Conservation (phyloP, 768 basidiomycete genomes). For the Pisolithus marmoratus region DNA sequence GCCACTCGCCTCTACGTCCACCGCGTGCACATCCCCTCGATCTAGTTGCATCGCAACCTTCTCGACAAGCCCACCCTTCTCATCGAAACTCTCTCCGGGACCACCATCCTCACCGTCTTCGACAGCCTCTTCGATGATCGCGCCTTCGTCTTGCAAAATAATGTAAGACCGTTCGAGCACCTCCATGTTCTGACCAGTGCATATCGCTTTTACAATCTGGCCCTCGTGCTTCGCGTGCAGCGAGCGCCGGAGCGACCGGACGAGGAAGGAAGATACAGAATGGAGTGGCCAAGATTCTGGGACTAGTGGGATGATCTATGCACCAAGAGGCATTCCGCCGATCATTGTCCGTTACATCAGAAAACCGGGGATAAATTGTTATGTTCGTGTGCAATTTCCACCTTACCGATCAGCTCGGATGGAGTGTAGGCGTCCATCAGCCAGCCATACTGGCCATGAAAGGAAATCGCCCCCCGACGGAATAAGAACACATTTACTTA, state of each 20-base stretch:
- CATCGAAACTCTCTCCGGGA: conserved; percentile 30
- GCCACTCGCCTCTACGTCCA: conserved; percentile 13
- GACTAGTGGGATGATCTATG: conserved; percentile 59
- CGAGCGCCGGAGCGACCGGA: conserved; percentile 71
- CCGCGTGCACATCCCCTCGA: conserved; percentile 4
- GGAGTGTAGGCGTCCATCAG: not conserved
- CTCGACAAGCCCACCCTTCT: conserved; percentile 35
- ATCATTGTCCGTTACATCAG: not conserved
- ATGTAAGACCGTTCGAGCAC: conserved; percentile 58
- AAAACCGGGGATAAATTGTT: not conserved
- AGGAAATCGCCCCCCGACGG: not conserved
- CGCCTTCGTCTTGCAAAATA: conserved; percentile 56
- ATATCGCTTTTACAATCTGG: conserved; percentile 72
- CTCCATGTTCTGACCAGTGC: conserved; percentile 74
- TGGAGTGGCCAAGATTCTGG: conserved; percentile 74
- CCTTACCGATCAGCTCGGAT: not conserved
- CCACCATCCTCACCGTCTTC: conserved; percentile 37
- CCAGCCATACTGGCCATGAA: not conserved
- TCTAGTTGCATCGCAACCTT: conserved; percentile 3
- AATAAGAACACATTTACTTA: conserved; percentile 31
- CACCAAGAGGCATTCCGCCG: not conserved
- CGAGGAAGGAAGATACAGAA: conserved; percentile 68
- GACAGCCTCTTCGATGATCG: conserved; percentile 57
- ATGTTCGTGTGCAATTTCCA: not conserved
- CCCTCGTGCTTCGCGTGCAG: conserved; percentile 67